Evolutionary conservation across 306 rosid species (phyloP).

Genomic region (Quercus mongolica): DNA sequence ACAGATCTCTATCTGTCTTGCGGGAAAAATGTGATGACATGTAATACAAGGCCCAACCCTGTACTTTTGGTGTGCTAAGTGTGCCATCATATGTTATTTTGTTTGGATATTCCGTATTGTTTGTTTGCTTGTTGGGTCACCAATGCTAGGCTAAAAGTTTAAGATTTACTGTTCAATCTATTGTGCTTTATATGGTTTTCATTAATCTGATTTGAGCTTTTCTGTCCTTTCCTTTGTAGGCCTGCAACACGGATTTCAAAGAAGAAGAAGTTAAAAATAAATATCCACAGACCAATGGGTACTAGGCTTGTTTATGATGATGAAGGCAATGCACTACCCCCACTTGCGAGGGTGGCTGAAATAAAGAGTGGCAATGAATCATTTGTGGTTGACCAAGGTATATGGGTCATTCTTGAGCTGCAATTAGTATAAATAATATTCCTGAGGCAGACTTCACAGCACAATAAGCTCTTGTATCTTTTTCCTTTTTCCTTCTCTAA

Average conservation of each 20-base stretch:
- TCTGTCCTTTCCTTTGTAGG: constrained; percentile 34
- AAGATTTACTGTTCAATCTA: not conserved
- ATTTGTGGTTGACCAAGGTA: constrained; percentile 62
- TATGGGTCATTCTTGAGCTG: constrained; percentile 10
- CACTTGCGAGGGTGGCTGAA: constrained; percentile 73
- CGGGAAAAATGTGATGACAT: not conserved
- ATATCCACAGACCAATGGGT: constrained; percentile 71
- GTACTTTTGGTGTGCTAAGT: not conserved
- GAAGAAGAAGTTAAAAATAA: constrained; percentile 88
- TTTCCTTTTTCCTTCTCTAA: not conserved
- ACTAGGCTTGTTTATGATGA: constrained; percentile 83
- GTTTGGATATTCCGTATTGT: not conserved
- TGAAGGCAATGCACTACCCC: constrained; percentile 73
- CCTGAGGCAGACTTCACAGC: not conserved
- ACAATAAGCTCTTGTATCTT: not conserved
- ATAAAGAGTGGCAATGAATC: constrained; percentile 34
- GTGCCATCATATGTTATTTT: not conserved
- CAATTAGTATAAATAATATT: not conserved
- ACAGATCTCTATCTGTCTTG: not conserved
- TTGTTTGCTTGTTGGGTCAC: not conserved
- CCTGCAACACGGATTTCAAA: constrained; percentile 53
- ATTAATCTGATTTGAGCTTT: not conserved
- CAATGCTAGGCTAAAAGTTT: not conserved
- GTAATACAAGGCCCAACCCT: not conserved
- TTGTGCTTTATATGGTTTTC: not conserved